Evolutionary conservation across 805 yeast species (phyloP), one percentile per base, ranked within the genome.

Genomic region (Jamesozyma lodderae): DNA sequence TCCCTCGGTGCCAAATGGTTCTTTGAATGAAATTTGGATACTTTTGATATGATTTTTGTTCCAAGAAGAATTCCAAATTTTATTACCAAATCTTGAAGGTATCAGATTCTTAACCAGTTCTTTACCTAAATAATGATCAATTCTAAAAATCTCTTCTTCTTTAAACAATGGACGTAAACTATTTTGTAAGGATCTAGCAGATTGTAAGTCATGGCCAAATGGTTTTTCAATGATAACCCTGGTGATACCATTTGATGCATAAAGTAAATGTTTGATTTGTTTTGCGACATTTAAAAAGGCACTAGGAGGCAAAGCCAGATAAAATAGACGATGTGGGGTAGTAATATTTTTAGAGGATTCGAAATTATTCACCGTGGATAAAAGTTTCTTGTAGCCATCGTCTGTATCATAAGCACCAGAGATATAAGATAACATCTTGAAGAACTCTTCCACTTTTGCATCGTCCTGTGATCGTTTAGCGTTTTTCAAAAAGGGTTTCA

Each of bases 1-100:
- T 41, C 97, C 97, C 66, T 90, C 96, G 28, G 98, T 92, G 38
- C 98, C 98, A 53, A 92, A 90, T 9, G 92, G 84, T 67, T 90
- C 98, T 68, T 92, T 92, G 72, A 90, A 90, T 10, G 92, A 75
- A 49, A 90, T 79, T 69, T 90, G 96, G 44, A 90, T 79, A 31
- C 79, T 76, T 44, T 77, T 71, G 55, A 90, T 79, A 62, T 73
- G 80, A 46, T 81, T 72, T 59, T 70, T 79, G 67, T 81, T 80
- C 96, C 96, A 92, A 39, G 82, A 75, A 15, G 95, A 85, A 55
- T 74, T 75, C 57, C 90, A 69, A 60, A 90, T 74, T 57, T 81
- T 79, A 67, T 90, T 90, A 49, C 94, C 94, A 56, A 90, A 90
- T 57, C 98, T 76, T 54, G 87, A 68, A 28, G 86, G 87, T 41